A percentile compares a stretch with the other conserved stretches of the same genome.
Conservation (phyloP, 164 flowering plant genomes). For the Paratinospora sagittata region DNA sequence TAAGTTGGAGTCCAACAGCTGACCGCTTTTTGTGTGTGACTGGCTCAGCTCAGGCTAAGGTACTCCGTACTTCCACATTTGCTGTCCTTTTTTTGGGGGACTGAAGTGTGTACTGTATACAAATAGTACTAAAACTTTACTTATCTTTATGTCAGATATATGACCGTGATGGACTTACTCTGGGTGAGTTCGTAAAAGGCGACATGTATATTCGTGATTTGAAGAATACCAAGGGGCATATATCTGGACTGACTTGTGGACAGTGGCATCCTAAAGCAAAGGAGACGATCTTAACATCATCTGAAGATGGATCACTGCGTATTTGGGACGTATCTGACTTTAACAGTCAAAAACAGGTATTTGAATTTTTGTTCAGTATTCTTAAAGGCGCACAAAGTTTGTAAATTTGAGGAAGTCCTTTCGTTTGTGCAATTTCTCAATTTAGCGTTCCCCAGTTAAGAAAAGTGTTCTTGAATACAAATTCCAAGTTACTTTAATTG, state of each 20-base stretch:
- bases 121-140: constrained; percentile 4
- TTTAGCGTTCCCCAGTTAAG: not conserved
- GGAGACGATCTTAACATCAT: constrained; percentile 90
- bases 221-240: constrained; percentile 96
- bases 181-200: constrained; percentile 91
- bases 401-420: not conserved
- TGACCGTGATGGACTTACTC: constrained; percentile 94
- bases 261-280: constrained; percentile 89
- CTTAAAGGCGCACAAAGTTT: not conserved
- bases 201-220: constrained; percentile 98
- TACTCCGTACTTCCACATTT: constrained; percentile 18
- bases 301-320: constrained; percentile 95
- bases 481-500: not conserved
- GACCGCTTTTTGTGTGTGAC: constrained; percentile 87
- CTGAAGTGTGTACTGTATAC: not conserved
- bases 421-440: not conserved
- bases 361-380: not conserved
- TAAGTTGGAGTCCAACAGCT: constrained; percentile 98
- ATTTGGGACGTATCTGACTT: constrained; percentile 99
- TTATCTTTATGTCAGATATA: constrained; percentile 51
- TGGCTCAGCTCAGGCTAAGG: constrained; percentile 98
- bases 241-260: constrained; percentile 91
- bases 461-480: not conserved
- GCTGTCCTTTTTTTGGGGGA: not conserved
- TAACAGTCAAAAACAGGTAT: constrained; percentile 90